Base-by-base conservation (phyloP, 345 rosid genomes). In the Mangifera indica region DNA sequence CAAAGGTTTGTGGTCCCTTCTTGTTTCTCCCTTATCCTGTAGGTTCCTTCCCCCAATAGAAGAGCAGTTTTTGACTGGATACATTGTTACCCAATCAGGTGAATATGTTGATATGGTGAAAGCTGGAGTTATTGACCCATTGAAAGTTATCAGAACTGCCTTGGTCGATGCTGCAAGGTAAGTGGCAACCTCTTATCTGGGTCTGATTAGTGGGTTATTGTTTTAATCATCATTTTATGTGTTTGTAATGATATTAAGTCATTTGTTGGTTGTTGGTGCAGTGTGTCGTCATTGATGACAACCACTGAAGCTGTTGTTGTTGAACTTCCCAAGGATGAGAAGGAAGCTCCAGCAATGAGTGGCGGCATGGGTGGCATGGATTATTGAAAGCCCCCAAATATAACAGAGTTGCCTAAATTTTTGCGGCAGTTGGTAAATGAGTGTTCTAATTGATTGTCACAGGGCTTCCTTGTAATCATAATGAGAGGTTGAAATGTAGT, bases 71-170 rank as follows among this genome's bases (percentile, higher is more conserved):
- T 56, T 42, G 56, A 18, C 15, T 8, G 25, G 40, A 46, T 24
- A 14, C 24, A 69, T 42, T 10, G 3, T 57, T 71, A 42, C 59
- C 17, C 29, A 14, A 60, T 24, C 85, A 95, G 99, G 93, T 72
- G 97, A 89, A 72, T 95, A 95, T 45, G 96, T 92, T 0, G 99
- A 95, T 79, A 95, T 95, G 99, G 85, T 95, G 29, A 89, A 92
- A 77, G 67, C 99, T 5, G 99, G 99, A 73, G 92, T 92, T 34
- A 86, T 95, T 11, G 98, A 95, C 68, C 99, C 99, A 10, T 55
- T 95, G 83, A 95, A 95, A 83, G 97, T 95, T 20, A 95, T 95
- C 67, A 90, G 99, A 83, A 94, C 97, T 21, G 97, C 98, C 54
- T 84, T 94, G 84, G 92, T 87, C 52, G 97, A 94, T 84, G 97